A percentile compares a stretch with the other conserved stretches of the same genome.
phyloP scores from a whole-genome alignment of 2,329 filamentous ascomycete species.

The Colletotrichum destructivum region DNA sequence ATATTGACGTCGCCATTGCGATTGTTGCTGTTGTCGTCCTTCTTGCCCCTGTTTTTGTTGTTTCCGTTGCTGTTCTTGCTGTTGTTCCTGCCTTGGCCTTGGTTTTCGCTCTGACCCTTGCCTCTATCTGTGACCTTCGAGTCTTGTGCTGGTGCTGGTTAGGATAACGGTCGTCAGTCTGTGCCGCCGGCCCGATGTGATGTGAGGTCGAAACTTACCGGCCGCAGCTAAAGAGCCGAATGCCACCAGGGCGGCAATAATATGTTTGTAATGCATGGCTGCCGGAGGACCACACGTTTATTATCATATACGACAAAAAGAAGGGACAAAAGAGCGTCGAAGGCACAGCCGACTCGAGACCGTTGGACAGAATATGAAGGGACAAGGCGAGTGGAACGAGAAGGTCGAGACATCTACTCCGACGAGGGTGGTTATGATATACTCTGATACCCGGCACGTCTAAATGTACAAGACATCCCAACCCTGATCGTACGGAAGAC shows the following conservation, averaged over 20 bases:
- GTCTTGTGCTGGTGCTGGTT: slow-evolving; percentile 31
- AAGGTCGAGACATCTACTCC: slow-evolving; percentile 26
- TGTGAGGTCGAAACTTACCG: slow-evolving; percentile 44
- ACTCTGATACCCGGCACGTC: slow-evolving; percentile 8
- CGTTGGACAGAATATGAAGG: too few species aligned
- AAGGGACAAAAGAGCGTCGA: not conserved
- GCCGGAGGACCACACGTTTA: not conserved
- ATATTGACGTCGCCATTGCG: slow-evolving; percentile 45
- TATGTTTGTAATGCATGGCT: slow-evolving; percentile 47
- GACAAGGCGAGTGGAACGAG: not conserved
- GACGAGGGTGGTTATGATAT: slow-evolving; percentile 22
- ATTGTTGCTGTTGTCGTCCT: slow-evolving; percentile 14
- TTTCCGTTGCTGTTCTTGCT: slow-evolving; percentile 1
- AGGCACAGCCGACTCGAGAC: slow-evolving; percentile 32
- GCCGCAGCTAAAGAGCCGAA: slow-evolving; percentile 48
- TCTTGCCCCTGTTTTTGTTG: not conserved
- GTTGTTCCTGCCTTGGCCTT: slow-evolving; percentile 10
- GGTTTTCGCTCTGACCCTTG: slow-evolving; percentile 11
- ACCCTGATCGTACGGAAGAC: not conserved
- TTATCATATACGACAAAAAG: slow-evolving; percentile 1
- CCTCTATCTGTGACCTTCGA: slow-evolving; percentile 13
- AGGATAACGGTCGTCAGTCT: slow-evolving; percentile 1
- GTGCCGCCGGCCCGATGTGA: too few species aligned
- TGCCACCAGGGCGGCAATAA: slow-evolving; percentile 49
- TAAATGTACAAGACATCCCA: slow-evolving; percentile 14